A percentile compares a stretch with the other conserved stretches of the same genome.
Evolutionary conservation across 2,329 filamentous ascomycete species (phyloP).

Genomic region (Bipolaris cookei): DNA sequence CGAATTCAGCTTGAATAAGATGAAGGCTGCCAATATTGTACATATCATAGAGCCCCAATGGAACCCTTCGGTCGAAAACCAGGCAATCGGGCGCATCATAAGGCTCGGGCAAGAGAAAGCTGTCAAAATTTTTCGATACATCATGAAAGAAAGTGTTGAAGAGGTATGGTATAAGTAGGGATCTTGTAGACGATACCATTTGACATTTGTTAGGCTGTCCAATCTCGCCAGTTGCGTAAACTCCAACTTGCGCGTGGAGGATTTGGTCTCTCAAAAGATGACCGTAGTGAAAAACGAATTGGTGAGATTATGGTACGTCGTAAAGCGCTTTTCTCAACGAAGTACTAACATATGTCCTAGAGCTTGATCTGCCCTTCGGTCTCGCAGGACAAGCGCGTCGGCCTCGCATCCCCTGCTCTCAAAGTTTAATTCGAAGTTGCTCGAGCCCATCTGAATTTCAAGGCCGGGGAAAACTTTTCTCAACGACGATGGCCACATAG

Average conservation of each 20-base stretch:
- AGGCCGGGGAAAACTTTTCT: not conserved
- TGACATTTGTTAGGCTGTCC: constrained; percentile 4
- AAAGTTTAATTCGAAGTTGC: too few relatives aligned
- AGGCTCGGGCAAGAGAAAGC: constrained; percentile 55
- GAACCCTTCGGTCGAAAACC: constrained; percentile 61
- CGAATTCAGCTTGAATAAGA: constrained; percentile 51
- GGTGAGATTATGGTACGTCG: constrained; percentile 6
- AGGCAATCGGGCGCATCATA: constrained; percentile 59
- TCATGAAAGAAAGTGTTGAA: constrained; percentile 48
- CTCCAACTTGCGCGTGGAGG: constrained; percentile 7
- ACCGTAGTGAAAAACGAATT: not conserved
- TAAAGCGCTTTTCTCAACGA: not conserved
- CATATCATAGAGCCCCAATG: constrained; percentile 63
- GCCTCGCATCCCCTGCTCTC: not conserved
- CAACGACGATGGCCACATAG: not conserved
- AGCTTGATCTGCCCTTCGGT: not conserved
- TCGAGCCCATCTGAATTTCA: too few relatives aligned
- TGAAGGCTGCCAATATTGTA: constrained; percentile 57
- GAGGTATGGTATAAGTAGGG: not conserved
- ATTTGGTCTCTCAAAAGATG: constrained; percentile 8
- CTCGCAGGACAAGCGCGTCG: not conserved
- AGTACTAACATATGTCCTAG: not conserved
- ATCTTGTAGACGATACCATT: not conserved
- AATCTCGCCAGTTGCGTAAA: constrained; percentile 11
- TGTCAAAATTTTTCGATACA: constrained; percentile 57